phyloP scores from a whole-genome alignment of 345 rosid species.

The Physaria fendleri region DNA sequence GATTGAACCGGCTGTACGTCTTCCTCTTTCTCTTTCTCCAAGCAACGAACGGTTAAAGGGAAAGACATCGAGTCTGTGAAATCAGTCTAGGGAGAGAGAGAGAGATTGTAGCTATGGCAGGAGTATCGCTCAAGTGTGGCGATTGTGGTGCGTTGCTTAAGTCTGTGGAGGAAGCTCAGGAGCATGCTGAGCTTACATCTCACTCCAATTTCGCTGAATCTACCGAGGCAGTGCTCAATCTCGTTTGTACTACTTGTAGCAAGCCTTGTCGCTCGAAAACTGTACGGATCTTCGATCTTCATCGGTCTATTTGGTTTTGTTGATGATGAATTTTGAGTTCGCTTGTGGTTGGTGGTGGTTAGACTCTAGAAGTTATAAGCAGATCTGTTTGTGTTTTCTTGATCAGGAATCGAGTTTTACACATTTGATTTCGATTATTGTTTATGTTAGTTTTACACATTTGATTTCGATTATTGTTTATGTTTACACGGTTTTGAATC shows the following conservation, averaged over 20 bases:
- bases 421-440: not conserved
- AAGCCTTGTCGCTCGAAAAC: constrained; percentile 98
- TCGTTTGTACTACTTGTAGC: constrained; percentile 64
- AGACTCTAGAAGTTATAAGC: not conserved
- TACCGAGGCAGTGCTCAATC: constrained; percentile 93
- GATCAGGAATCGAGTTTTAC: not conserved
- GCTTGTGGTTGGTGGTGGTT: constrained; percentile 1
- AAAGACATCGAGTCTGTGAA: not conserved
- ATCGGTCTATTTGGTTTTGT: not conserved
- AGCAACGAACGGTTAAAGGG: constrained; percentile 21
- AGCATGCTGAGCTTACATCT: constrained; percentile 92
- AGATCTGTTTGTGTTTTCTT: constrained; percentile 14
- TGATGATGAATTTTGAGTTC: not conserved
- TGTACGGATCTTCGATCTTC: constrained; percentile 31
- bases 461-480: too few species aligned
- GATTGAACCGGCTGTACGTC: constrained; percentile 19
- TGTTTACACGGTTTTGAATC: not conserved
- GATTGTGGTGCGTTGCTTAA: constrained; percentile 84
- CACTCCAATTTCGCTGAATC: constrained; percentile 98
- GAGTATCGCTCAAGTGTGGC: constrained; percentile 89
- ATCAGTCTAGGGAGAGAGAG: constrained; percentile 10
- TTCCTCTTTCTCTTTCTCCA: constrained; percentile 25
- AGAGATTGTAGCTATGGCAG: constrained; percentile 53
- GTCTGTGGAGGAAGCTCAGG: constrained; percentile 90
- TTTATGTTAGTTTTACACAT: too few species aligned